Evolutionary conservation across 1,284 basidiomycete species (phyloP), one percentile per base, ranked within the genome.

Genomic region (Porodaedalea pini): DNA sequence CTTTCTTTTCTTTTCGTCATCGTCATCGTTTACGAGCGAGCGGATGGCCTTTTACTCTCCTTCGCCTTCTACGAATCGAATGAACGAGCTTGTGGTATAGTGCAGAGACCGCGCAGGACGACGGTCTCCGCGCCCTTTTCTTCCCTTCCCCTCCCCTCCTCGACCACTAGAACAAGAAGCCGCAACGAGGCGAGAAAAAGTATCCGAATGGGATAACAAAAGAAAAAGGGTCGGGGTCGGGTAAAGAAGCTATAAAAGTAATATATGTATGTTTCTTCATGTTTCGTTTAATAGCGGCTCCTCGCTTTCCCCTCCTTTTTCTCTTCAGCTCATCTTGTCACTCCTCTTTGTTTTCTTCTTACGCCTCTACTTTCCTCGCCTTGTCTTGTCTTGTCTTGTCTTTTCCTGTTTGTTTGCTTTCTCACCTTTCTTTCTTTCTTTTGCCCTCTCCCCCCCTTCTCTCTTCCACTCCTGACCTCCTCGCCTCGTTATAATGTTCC

Each of bases 281-380:
- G n/a, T 39, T 25, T 23, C 36, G 10, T 6, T 5, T 21, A 23
- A 13, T 31, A 3, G 25, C 23, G n/a, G 11, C 31, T 52, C 15
- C 54, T 40, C 49, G 6, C 21, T 43, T 43, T 25, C 27, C 27
- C 40, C 39, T 43, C 32, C 4, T 27, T 27, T 57, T 37, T 17
- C 51, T 57, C 47, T 49, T 34, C 44, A 49, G 15, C 53, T 27
- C 15, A 13, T 32, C n/a, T 48, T 37, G 23, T 54, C 15, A 13
- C 25, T n/a, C 37, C 45, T 29, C 41, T 11, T 15, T 21, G 29
- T 11, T 51, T 21, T 11, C n/a, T 19, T 51, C 32, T 37, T 23
- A 13, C 13, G 7, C 43, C 13, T 45, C 43, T 10, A 21, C 43
- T 45, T 23, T 8, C 21, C 36, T 37, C 36, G n/a, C n/a, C 36